These are phyloP conservation scores for Endocarpon pusillum DNA, from an alignment of 495 filamentous ascomycete species.

Conservation along the genomic window DNA sequence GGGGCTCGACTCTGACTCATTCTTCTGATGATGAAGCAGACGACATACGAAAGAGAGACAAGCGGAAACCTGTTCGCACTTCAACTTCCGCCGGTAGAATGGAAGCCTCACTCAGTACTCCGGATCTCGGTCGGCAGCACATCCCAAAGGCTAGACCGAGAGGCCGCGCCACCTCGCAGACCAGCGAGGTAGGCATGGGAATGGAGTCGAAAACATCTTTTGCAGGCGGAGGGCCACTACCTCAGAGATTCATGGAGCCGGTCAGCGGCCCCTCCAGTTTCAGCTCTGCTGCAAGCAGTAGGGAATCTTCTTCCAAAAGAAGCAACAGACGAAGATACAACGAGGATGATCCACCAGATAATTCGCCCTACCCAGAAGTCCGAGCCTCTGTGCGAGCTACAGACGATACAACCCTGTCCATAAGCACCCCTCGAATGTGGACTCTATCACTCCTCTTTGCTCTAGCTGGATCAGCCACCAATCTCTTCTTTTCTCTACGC, in stretches of 20 bases:
- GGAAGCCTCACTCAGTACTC: neutral
- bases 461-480: conserved; percentile 63
- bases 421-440: conserved; percentile 86
- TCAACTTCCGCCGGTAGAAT: neutral
- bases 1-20: neutral
- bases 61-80: neutral
- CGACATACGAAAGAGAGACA: conserved; percentile 1
- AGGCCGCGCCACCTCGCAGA: conserved; percentile 12
- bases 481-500: conserved; percentile 68
- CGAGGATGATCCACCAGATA: conserved; percentile 18
- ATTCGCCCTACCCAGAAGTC: conserved; percentile 44
- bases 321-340: conserved; percentile 12
- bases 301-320: conserved; percentile 18
- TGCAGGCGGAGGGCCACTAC: conserved; percentile 15
- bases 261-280: conserved; percentile 10
- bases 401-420: conserved; percentile 56
- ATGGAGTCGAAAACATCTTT: conserved; percentile 18
- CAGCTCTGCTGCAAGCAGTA: conserved; percentile 10
- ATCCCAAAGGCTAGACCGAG: conserved; percentile 4
- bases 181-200: conserved; percentile 16
- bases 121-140: neutral
- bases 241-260: conserved; percentile 10
- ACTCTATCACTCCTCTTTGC: conserved; percentile 57
- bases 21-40: neutral
- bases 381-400: conserved; percentile 58